Percentiles rank a stretch among this genome's conserved stretches.
These are phyloP conservation scores for Cystoderma amianthinum DNA, from an alignment of 768 basidiomycete genomes.

Conservation along the genomic window DNA sequence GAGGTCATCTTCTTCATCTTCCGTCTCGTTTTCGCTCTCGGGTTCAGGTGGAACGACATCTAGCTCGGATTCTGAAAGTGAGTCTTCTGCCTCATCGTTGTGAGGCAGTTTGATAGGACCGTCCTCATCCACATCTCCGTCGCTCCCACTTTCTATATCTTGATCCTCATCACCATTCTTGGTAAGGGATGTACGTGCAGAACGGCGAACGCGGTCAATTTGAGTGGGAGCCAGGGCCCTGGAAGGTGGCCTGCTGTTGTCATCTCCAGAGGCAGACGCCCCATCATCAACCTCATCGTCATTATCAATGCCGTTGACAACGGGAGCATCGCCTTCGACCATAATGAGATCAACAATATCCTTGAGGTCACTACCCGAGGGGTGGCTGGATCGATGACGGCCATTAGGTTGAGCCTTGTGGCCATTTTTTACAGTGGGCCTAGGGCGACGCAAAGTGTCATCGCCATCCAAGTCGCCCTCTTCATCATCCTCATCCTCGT, in stretches of 20 bases:
- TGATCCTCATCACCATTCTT: constrained; percentile 11
- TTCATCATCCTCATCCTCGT: constrained; percentile 21
- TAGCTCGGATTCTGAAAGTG: constrained; percentile 8
- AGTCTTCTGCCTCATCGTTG: constrained; percentile 9
- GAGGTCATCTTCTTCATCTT: constrained; percentile 15
- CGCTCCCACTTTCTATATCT: constrained; percentile 6
- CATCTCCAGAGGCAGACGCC: constrained; percentile 4
- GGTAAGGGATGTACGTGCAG: not conserved
- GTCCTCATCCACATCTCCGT: constrained; percentile 6
- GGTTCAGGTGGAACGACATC: constrained; percentile 4
- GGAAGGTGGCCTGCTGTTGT: not conserved
- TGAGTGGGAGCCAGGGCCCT: not conserved
- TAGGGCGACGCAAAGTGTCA: not conserved
- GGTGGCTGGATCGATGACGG: not conserved
- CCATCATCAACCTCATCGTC: constrained; percentile 12
- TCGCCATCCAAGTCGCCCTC: constrained; percentile 25
- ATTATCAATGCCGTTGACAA: constrained; percentile 3
- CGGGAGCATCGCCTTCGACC: not conserved
- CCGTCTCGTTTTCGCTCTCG: constrained; percentile 17
- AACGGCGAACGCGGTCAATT: not conserved
- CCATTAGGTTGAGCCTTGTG: not conserved
- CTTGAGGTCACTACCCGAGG: not conserved
- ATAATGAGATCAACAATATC: constrained; percentile 2
- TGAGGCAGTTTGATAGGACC: not conserved
- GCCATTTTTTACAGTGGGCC: constrained; percentile 2